phyloP scores from a whole-genome alignment of 2,329 filamentous ascomycete species.

The Pseudogymnoascus sp. region DNA sequence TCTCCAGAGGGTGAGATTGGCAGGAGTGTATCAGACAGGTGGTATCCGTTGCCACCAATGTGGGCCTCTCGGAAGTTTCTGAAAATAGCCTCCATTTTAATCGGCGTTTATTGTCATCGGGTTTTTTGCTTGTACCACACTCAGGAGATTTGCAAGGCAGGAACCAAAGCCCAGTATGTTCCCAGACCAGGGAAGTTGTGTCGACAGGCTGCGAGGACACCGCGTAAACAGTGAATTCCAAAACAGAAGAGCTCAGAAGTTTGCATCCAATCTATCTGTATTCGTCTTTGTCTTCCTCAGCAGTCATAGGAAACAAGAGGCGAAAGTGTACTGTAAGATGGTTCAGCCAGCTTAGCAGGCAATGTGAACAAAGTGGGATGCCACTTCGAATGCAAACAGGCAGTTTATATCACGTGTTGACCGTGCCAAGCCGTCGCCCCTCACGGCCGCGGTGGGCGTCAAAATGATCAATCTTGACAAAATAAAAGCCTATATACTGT shows the following conservation, averaged over 20 bases:
- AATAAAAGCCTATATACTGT: not conserved
- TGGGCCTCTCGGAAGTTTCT: conserved; percentile 65
- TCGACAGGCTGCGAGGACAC: not conserved
- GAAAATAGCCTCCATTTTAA: conserved; percentile 64
- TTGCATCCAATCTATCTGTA: not conserved
- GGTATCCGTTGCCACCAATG: conserved; percentile 55
- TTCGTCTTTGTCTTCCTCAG: not conserved
- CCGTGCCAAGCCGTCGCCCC: not conserved
- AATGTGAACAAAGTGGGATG: not conserved
- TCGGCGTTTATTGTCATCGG: not conserved
- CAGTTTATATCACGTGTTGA: not conserved
- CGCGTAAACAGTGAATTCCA: not conserved
- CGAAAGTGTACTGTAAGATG: not conserved
- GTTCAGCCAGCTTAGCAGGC: not conserved
- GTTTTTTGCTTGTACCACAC: not conserved
- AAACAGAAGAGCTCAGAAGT: not conserved
- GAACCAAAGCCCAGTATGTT: not conserved
- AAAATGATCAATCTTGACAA: not conserved
- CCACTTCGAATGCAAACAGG: not conserved
- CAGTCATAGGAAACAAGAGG: not conserved
- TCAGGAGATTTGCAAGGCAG: not conserved
- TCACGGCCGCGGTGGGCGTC: not conserved
- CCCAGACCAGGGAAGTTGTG: not conserved
- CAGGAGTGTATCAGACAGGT: conserved; percentile 65
- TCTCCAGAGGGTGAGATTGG: conserved; percentile 58